Base-by-base conservation (phyloP, 306 rosid genomes). In the Amphicarpaea edgeworthii region DNA sequence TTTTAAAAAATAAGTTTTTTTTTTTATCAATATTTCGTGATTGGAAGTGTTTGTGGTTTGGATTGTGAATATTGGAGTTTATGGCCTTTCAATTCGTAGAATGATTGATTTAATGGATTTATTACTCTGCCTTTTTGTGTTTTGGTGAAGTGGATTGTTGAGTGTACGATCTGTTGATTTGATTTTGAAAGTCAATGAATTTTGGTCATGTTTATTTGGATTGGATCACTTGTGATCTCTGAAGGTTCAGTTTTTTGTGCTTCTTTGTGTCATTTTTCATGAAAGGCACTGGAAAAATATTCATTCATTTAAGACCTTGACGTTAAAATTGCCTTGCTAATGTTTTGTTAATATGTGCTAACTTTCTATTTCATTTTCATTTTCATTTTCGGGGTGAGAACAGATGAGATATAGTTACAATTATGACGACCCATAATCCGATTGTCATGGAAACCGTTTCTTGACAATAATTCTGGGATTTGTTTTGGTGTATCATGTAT, bases 81-180 rank as follows among this genome's bases (percentile, higher is more conserved):
- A 16, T 26, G 21, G 71, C 40, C 5, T 58, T 55, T 55, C 67
- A 20, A 37, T 60, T 76, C n/a, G 20, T 70, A 0, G 57, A 21
- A 51, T 47, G 20, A 53, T 60, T 43, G 12, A 0, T 46, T 28
- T 28, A 3, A 28, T 46, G 43, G 24, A 42, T 41, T 49, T 23
- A 19, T 80, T 21, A 7, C 21, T 50, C 62, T 41, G 23, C 34
- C 40, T 17, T 62, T 62, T 62, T 75, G 62, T 62, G 30, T 70
- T 40, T 24, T 58, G 68, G 55, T 77, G 70, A 9, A 68, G 17
- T 68, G 32, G 24, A 54, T 28, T 32, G 47, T 28, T 32, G 47
- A 76, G 41, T 69, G 6, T 61, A 9, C 28, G 70, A 60, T 77
- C 66, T 42, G 82, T 42, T 76, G 1, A 47, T 37, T 34, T 80